phyloP scores from a whole-genome alignment of 208 protist species.

The Trypanosoma mega region DNA sequence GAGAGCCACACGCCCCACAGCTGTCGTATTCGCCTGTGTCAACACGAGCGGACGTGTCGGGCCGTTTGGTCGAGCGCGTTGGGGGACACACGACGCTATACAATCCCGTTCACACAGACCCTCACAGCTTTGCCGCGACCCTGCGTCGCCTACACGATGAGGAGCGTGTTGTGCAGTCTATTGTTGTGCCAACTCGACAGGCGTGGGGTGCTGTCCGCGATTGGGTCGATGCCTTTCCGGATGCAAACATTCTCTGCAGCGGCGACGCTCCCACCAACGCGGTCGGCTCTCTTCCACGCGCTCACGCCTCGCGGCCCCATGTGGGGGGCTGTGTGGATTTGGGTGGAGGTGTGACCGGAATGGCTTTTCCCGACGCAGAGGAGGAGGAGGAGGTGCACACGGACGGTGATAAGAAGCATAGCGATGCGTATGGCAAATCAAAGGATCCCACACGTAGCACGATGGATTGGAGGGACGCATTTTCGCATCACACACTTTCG shows the following conservation, averaged over 20 bases:
- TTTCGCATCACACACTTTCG: too few relatives aligned
- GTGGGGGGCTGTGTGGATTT: slow-evolving; percentile 57
- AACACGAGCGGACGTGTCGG: slow-evolving; percentile 14
- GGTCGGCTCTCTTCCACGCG: background rate
- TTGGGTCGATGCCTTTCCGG: slow-evolving; percentile 81
- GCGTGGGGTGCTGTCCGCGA: slow-evolving; percentile 59
- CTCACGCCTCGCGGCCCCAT: slow-evolving; percentile 1
- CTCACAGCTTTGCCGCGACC: slow-evolving; percentile 50
- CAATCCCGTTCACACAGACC: slow-evolving; percentile 77
- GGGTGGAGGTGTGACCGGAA: slow-evolving; percentile 57
- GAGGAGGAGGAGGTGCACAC: slow-evolving; percentile 28
- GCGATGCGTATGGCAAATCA: too few relatives aligned
- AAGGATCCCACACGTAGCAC: too few relatives aligned
- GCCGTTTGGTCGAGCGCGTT: slow-evolving; percentile 29
- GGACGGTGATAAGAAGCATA: slow-evolving; percentile 2
- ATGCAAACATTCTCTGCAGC: slow-evolving; percentile 61
- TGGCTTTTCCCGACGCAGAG: slow-evolving; percentile 75
- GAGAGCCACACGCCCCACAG: slow-evolving; percentile 22
- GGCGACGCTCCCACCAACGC: slow-evolving; percentile 16
- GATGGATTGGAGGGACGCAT: too few relatives aligned
- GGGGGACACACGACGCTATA: slow-evolving; percentile 82
- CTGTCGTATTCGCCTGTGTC: too few relatives aligned
- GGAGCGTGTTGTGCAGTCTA: slow-evolving; percentile 64
- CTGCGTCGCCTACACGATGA: slow-evolving; percentile 56
- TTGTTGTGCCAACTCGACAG: slow-evolving; percentile 76